Base-by-base conservation (phyloP, 1,139 yeast genomes). In the Suhomyces panamericanus region DNA sequence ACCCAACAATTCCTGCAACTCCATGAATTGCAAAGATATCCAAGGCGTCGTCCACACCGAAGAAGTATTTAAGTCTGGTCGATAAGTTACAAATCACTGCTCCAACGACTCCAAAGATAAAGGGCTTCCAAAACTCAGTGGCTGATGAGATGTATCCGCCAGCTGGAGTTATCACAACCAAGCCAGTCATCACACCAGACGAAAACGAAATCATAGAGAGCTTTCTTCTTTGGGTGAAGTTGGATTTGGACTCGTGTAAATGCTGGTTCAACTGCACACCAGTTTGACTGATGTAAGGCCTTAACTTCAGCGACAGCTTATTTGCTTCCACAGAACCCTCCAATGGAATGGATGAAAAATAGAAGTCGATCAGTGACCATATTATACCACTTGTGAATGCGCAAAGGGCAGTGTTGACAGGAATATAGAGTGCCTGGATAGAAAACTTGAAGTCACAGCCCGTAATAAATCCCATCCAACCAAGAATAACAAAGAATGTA, bases 21-120 rank as follows among this genome's bases (percentile, higher is more conserved):
- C 78, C 78, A 55, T 74, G 79, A 32, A 73, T 64, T 4, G 79
- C 78, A 56, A 73, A 73, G 2, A 73, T 60, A 51, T 74, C 79
- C 47, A 73, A 64, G 2, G 77, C 73, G 55, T 74, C 79, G 49
- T 74, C 79, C 13, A 73, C 67, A 4, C 57, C 46, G 42, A 72
- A 60, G 47, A 58, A 69, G 48, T 69, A 74, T 51, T 74, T 74
- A 45, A 73, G 56, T 41, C 77, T 54, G 1, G 79, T 74, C 3
- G 75, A 62, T 24, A 73, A 53, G 49, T 74, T 73, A 35, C 75
- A 66, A 1, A 60, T 35, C 3, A 62, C 42, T 0, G 74, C 75
- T 1, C 78, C 78, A 9, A 71, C 52, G 0, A 64, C 58, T 1
- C 78, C 78, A 53, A 64, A 71, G 0, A 73, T 66, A 32, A 73